These are phyloP conservation scores for Cutaneotrichosporon cavernicola DNA, from an alignment of 1,284 basidiomycete species.

Conservation along the genomic window DNA sequence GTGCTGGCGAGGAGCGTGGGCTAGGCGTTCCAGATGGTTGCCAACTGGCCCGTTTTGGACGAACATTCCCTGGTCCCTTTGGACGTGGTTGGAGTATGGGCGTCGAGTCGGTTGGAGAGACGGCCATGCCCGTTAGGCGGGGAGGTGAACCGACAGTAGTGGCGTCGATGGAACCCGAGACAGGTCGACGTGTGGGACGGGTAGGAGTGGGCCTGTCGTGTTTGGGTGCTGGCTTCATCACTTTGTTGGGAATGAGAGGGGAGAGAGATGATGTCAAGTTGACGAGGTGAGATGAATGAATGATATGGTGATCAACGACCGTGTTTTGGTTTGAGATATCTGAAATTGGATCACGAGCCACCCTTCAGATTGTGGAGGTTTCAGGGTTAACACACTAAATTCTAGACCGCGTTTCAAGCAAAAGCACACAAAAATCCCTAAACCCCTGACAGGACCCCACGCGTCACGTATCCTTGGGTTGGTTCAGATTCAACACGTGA, in stretches of 20 bases:
- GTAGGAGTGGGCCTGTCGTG: slow-evolving; percentile 6
- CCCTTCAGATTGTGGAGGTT: background rate
- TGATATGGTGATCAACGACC: background rate
- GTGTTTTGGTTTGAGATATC: background rate
- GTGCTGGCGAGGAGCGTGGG: slow-evolving; percentile 9
- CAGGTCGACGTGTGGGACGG: slow-evolving; percentile 3
- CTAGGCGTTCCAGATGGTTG: background rate
- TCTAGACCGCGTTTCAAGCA: background rate
- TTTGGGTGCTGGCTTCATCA: background rate
- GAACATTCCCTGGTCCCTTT: slow-evolving; percentile 15
- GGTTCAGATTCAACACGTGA: background rate
- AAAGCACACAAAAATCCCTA: background rate
- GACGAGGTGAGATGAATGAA: background rate
- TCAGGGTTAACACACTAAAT: background rate
- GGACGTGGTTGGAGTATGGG: slow-evolving; percentile 17
- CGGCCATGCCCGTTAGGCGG: slow-evolving; percentile 8
- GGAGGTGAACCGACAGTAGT: slow-evolving; percentile 5
- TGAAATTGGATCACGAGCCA: background rate
- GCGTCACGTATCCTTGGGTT: background rate
- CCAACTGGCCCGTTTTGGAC: slow-evolving; percentile 19
- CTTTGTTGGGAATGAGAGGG: background rate
- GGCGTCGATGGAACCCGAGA: background rate
- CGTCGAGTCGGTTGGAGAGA: slow-evolving; percentile 15
- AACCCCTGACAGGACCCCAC: too few species aligned
- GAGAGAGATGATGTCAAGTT: background rate